Base-by-base conservation (phyloP, 2,329 filamentous ascomycete genomes). In the Trichoderma sp. region DNA sequence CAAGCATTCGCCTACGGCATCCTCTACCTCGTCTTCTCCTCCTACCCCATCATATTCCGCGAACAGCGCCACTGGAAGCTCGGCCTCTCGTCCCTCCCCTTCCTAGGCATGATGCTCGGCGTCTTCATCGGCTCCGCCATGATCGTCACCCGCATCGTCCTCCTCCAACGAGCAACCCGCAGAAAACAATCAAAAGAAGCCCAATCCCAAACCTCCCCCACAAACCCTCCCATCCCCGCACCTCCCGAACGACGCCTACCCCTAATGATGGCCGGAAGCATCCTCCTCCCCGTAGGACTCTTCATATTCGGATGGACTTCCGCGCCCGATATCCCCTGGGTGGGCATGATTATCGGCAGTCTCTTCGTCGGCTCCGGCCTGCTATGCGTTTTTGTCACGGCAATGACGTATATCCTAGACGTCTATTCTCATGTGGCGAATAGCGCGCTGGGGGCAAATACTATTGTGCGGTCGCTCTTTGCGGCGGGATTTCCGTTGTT, bases 1-100 rank as follows among this genome's bases (percentile, higher is more conserved):
- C 78, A 82, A 48, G 80, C 82, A 50, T 83, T 84, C 69, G 76
- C 78, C 24, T 84, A 84, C 69, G 82, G 82, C 52, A 79, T 80
- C 54, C 76, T 84, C 21, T 85, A 85, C 70, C 76, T 85, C 10
- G 79, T 85, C 69, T 84, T 83, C 74, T 84, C 81, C 68, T 82
- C 82, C 21, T 81, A 85, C 66, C 79, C 82, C 19, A 76, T 78
- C 10, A 80, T 83, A 28, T 85, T 85, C 67, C 73, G 78, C 66
- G 72, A 75, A 41, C 76, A 74, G 14, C 85, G 85, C 68, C 76
- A 77, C 67, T 85, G 81, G 75, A 57, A 64, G 10, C 62, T 64
- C 4, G 62, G 62, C 15, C 44, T 64, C 4, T 64, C 62, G 3
- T 64, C 62, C 3, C 54, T 64, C 7, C 62, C 62, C 24, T 64